Evolutionary conservation across 2,329 filamentous ascomycete species (phyloP), one percentile per base, ranked within the genome.

Genomic region (Trichophyton mentagrophytes): DNA sequence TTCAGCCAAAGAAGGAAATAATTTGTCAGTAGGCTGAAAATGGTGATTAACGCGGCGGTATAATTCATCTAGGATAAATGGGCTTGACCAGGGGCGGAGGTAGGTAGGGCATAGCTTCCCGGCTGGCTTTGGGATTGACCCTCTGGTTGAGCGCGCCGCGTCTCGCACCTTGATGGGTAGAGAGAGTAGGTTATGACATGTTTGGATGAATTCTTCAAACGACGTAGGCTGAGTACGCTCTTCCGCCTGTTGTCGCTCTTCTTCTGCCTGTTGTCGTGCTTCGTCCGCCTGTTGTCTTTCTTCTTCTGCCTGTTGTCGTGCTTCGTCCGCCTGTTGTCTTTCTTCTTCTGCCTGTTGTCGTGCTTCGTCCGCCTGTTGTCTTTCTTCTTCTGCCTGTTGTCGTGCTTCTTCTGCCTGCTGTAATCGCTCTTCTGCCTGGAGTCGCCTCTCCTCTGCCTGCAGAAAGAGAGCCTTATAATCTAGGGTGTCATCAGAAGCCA

Each of bases 141-240:
- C 57, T 33, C 30, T 44, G 0, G 57, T 58, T 17, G 57, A 58
- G 17, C n/a, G 8, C 8, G 40, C 38, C 3, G 7, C 0, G 2
- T 25, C 22, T 20, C 30, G 57, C 8, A 47, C 38, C 25, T n/a
- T 58, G 3, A n/a, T 17, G 38, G 36, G n/a, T 17, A 58, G 38
- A 27, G 57, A 58, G 13, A 58, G 42, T 25, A 47, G 25, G 38
- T 58, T 47, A 47, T 58, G 57, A 40, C 57, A 58, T 1, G 57
- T 17, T 4, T 15, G 57, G 5, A 58, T 58, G 1, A 58, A 47
- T 25, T 58, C 57, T 9, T 47, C 57, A 15, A 58, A 47, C 9
- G 57, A 20, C 27, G 38, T 58, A 3, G 1, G 38, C 40, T 13
- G 42, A 2, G 20, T 58, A 15, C 57, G 57, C 57, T 58, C 38